Evolutionary conservation across 192 early-diverging fungal species (phyloP).

Genomic region (Entomortierella parvispora): DNA sequence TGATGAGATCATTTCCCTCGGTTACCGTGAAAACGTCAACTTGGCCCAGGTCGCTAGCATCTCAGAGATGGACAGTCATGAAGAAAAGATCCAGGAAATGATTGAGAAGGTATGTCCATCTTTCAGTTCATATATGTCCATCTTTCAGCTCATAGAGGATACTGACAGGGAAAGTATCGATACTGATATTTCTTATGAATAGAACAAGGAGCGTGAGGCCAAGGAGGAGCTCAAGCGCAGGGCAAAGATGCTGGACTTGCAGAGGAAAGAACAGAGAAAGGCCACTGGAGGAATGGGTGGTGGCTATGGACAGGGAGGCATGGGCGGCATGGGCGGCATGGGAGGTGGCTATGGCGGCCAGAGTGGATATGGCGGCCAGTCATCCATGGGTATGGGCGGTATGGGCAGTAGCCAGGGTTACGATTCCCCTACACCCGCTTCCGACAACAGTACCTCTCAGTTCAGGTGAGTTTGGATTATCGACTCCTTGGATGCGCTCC

Average conservation of each 20-base stretch:
- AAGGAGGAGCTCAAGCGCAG: constrained; percentile 94
- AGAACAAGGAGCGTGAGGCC: constrained; percentile 95
- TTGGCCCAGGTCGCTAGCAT: constrained; percentile 89
- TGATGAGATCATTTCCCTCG: constrained; percentile 93
- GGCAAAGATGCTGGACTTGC: constrained; percentile 89
- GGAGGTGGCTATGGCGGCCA: constrained; percentile 47
- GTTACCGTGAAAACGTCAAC: constrained; percentile 90
- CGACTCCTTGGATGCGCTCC: too few species aligned
- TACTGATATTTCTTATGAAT: constrained; percentile 8
- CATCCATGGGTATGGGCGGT: constrained; percentile 51
- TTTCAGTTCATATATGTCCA: too few species aligned
- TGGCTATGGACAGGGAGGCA: constrained; percentile 26
- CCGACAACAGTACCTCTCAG: constrained; percentile 18
- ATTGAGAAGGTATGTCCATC: constrained; percentile 73
- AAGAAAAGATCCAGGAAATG: constrained; percentile 95
- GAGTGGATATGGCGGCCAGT: constrained; percentile 14
- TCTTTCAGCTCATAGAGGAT: too few species aligned
- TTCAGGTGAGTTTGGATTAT: constrained; percentile 12
- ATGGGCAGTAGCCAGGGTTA: constrained; percentile 37
- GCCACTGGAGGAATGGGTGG: constrained; percentile 66
- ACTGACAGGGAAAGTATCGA: too few species aligned
- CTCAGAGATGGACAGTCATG: constrained; percentile 96
- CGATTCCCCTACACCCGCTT: constrained; percentile 17
- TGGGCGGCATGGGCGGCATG: constrained; percentile 53
- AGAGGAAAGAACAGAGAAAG: constrained; percentile 80